These are phyloP conservation scores for Wickerhamomyces queroliae DNA, from an alignment of 805 yeast species.

Conservation along the genomic window DNA sequence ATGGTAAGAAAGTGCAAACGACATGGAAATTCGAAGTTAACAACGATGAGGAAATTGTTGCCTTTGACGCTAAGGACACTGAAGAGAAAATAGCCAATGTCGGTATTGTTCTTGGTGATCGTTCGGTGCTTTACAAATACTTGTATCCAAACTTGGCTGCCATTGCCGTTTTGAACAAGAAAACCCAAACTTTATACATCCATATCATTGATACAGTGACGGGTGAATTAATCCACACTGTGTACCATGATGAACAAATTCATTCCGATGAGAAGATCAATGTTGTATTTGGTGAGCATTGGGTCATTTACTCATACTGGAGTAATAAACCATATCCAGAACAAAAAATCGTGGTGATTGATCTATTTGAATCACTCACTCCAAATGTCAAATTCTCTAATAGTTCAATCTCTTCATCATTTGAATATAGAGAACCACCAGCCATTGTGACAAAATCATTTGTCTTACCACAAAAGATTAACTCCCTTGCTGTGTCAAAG, in stretches of 20 bases:
- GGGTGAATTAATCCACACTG: conserved; percentile 53
- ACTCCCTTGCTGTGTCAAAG: conserved; percentile 43
- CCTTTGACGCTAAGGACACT: conserved; percentile 33
- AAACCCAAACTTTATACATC: conserved; percentile 31
- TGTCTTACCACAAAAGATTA: conserved; percentile 54
- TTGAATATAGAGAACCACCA: conserved; percentile 34
- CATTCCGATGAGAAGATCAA: conserved; percentile 38
- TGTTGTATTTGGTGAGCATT: conserved; percentile 73
- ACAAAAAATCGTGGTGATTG: conserved; percentile 63
- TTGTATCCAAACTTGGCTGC: conserved; percentile 64
- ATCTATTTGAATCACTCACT: conserved; percentile 63
- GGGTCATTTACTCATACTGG: conserved; percentile 67
- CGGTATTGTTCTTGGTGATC: conserved; percentile 64
- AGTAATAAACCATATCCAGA: conserved; percentile 43
- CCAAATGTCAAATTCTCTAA: conserved; percentile 40
- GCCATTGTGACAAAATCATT: conserved; percentile 51
- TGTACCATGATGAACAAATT: conserved; percentile 35
- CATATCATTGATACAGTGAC: conserved; percentile 61
- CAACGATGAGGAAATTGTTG: conserved; percentile 32
- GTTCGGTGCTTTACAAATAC: conserved; percentile 78
- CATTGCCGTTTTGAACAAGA: conserved; percentile 36
- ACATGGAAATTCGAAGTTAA: conserved; percentile 34
- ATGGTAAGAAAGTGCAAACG: conserved; percentile 13
- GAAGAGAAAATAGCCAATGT: conserved; percentile 44
- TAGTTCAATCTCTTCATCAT: conserved; percentile 24